phyloP scores from a whole-genome alignment of 2,329 filamentous ascomycete genomes.

The Apiospora kogelbergensis region DNA sequence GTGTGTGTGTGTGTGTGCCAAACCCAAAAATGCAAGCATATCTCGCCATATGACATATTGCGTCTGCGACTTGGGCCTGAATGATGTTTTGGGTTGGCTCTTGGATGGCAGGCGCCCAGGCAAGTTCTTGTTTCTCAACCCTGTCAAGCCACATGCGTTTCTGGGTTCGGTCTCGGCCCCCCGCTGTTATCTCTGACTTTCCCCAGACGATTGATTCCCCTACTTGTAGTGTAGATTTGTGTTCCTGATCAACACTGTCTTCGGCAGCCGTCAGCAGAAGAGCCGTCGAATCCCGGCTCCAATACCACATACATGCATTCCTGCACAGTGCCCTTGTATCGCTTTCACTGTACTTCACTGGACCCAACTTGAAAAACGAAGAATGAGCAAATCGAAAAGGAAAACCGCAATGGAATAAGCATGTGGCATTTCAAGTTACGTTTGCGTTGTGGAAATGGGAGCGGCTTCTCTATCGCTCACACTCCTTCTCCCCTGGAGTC shows the following conservation, averaged over 20 bases:
- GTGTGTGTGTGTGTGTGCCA: not conserved
- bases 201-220: not conserved
- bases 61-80: not conserved
- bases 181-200: not conserved
- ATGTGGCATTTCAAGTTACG: not conserved
- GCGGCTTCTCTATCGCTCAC: not conserved
- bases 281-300: not conserved
- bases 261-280: not conserved
- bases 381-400: not conserved
- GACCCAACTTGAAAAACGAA: not conserved
- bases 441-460: not conserved
- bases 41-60: not conserved
- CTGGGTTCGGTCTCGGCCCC: not conserved
- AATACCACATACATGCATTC: not conserved
- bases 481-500: not conserved
- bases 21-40: not conserved
- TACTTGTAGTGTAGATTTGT: not conserved
- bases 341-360: not conserved
- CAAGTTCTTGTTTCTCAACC: not conserved
- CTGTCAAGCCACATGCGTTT: conserved; percentile 3
- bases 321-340: not conserved
- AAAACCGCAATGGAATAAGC: not conserved
- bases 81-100: not conserved
- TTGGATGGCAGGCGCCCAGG: not conserved
- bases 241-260: conserved; percentile 3